Base-by-base conservation (phyloP, 108 stramenopile species). In the Fistulifera solaris region DNA sequence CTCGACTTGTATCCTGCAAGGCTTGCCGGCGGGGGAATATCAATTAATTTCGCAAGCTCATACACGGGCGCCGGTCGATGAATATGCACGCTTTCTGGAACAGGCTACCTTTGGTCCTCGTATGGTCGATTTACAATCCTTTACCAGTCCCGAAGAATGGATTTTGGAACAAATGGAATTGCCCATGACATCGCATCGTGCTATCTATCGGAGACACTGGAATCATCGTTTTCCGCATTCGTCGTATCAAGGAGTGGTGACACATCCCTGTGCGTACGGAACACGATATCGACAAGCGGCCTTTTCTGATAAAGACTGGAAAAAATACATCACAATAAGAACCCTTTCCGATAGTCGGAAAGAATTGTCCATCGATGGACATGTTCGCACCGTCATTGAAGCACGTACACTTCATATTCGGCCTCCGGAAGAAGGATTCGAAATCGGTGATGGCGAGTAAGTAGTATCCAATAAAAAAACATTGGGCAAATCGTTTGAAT, bases 21-120 rank as follows among this genome's bases (percentile, higher is more conserved):
- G 2, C 4, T 3, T 11, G 44, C 44, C 3, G 44, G 4, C 19
- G 3, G 44, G 21, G 44, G 44, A 45, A 18, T 15, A 50, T 24
- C 49, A 22, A 35, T 35, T 35, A 8, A 35, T 35, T 8, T 3
- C 31, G 31, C 31, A 35, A 35, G 31, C 31, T 3, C 31, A 35
- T 35, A 6, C 31, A 3, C 21, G 8, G 26, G 19, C 15, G 23
- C 19, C 24, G 23, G 12, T 22, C 2, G 49, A 50, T 23, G 49
- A 50, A 22, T 22, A 8, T 13, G 75, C 80, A 1, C 56, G 64
- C 18, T 81, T 81, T 58, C 52, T 81, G 15, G 76, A 77, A 31
- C 61, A 63, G 45, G 71, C 71, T 23, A 70, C 80, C 12, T 81
- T 81, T 48, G 80, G 80, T 28, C 60, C 71, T 1, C 72, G 31